These are phyloP conservation scores for Colletotrichum navitas DNA, from an alignment of 2,329 filamentous ascomycete genomes.

Conservation along the genomic window DNA sequence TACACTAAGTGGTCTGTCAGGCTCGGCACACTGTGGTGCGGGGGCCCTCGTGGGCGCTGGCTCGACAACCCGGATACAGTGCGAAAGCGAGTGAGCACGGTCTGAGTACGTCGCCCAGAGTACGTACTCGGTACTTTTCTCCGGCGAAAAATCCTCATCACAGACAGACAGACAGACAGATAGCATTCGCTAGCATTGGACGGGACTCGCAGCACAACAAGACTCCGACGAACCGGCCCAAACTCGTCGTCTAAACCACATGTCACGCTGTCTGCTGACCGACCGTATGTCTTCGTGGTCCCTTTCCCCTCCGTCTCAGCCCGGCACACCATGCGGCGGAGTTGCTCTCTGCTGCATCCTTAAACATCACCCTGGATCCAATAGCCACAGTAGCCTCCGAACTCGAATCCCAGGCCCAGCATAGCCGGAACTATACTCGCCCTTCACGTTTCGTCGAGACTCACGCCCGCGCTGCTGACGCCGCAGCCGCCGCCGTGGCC, in stretches of 20 bases:
- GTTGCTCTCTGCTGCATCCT: conserved; percentile 67
- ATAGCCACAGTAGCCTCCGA: conserved; percentile 57
- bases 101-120: not conserved
- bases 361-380: conserved; percentile 69
- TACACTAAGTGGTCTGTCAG: conserved; percentile 19
- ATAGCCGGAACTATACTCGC: conserved; percentile 44
- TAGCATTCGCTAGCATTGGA: not conserved
- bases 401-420: conserved; percentile 49
- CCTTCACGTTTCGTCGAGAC: conserved; percentile 42
- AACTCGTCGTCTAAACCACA: conserved; percentile 38
- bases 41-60: not conserved
- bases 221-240: conserved; percentile 42
- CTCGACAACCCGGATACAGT: conserved; percentile 18
- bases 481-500: conserved; percentile 42
- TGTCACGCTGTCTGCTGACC: conserved; percentile 42
- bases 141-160: conserved; percentile 39
- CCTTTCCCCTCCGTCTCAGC: conserved; percentile 37
- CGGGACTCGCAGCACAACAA: conserved; percentile 42
- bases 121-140: conserved; percentile 38
- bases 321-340: conserved; percentile 68
- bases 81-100: not conserved
- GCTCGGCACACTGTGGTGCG: conserved; percentile 29
- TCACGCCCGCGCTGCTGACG: conserved; percentile 43
- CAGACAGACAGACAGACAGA: not conserved
- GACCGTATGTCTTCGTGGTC: conserved; percentile 42